These are phyloP conservation scores for Ustilago loliicola DNA, from an alignment of 1,284 basidiomycete species.

Conservation along the genomic window DNA sequence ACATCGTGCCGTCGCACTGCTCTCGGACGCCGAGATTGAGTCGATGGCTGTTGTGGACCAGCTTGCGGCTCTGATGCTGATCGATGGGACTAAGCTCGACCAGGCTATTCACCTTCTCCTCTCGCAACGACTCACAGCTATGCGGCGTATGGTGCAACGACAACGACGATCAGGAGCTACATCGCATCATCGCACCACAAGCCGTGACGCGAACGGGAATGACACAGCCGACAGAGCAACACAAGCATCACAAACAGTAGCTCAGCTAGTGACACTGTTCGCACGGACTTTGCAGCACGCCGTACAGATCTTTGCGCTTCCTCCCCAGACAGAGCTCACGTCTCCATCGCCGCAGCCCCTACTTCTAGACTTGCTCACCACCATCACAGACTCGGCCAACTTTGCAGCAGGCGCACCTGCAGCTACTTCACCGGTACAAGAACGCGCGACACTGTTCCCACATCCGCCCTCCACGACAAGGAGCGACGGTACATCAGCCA, in stretches of 20 bases:
- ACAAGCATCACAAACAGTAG: constrained; percentile 32
- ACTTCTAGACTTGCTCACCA: constrained; percentile 24
- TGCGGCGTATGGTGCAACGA: constrained; percentile 32
- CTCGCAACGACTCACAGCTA: constrained; percentile 40
- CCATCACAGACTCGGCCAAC: constrained; percentile 25
- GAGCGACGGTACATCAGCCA: constrained; percentile 3
- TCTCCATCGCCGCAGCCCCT: constrained; percentile 13
- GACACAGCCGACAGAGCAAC: constrained; percentile 10
- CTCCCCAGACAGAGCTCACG: constrained; percentile 1
- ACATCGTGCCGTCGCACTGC: constrained; percentile 37
- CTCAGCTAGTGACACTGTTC: constrained; percentile 31
- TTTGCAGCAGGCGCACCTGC: constrained; percentile 5
- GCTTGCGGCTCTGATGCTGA: constrained; percentile 44
- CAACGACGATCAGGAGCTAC: not conserved
- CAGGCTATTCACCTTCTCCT: constrained; percentile 37
- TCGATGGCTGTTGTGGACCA: constrained; percentile 44
- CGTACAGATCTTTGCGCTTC: constrained; percentile 35
- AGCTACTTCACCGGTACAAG: constrained; percentile 19
- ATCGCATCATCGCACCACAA: constrained; percentile 9
- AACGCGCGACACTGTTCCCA: constrained; percentile 21
- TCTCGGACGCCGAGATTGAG: constrained; percentile 45
- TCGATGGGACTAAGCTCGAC: constrained; percentile 38
- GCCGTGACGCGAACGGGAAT: not conserved
- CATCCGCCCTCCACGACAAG: constrained; percentile 1
- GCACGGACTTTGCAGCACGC: constrained; percentile 46